Evolutionary conservation across 768 basidiomycete genomes (phyloP), one percentile per base, ranked within the genome.

Genomic region (Sarcomyxa edulis): DNA sequence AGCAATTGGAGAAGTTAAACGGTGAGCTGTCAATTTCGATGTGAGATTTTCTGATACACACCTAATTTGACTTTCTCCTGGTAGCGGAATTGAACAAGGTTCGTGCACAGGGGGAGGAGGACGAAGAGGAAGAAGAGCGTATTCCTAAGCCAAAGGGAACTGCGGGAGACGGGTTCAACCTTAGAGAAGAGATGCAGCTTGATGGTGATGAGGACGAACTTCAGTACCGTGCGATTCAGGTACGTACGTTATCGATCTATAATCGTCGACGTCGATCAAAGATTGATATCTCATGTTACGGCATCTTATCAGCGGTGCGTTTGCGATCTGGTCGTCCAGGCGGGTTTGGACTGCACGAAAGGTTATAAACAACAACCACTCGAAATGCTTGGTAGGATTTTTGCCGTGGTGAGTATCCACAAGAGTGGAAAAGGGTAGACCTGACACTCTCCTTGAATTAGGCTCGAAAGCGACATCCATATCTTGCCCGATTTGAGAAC

Each of bases 181-280:
- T 48, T n/a, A 36, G 33, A 10, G 41, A 37, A 3, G 37, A 44
- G 4, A 46, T 48, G 48, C 38, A 37, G 7, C 38, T 46, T 2
- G 32, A 32, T 8, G 46, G 26, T 15, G 25, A 24, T 12, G 24
- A 31, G 26, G 25, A 45, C n/a, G 27, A 35, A 24, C 36, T 27
- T 19, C 22, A 32, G 26, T 41, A 45, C 26, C 32, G 34, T 21
- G 38, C 28, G 6, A 33, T 45, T 28, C 27, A 41, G 30, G 43
- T 45, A 26, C 12, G 23, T 44, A 12, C 33, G 7, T n/a, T n/a
- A n/a, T n/a, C n/a, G n/a, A n/a, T n/a, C n/a, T n/a, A n/a, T n/a
- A n/a, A n/a, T n/a, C n/a, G n/a, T n/a, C n/a, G n/a, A n/a, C n/a
- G n/a, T n/a, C n/a, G n/a, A n/a, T n/a, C n/a, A n/a, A n/a, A 16